A percentile compares a stretch with the other conserved stretches of the same genome.
phyloP scores from a whole-genome alignment of 345 rosid genomes.

The Hypericum androsaemum region DNA sequence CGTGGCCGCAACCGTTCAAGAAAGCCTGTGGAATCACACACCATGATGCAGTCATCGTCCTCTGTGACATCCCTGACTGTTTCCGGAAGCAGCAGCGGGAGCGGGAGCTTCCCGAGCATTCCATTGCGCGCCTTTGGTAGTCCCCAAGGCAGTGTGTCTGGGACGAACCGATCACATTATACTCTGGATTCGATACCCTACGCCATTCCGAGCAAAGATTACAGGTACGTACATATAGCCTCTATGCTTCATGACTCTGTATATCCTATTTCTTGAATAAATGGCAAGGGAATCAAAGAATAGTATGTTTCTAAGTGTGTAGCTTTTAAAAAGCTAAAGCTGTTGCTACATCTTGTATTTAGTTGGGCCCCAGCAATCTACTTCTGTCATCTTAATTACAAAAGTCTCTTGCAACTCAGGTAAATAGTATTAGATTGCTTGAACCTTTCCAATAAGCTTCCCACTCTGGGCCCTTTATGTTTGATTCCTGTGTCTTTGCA shows the following conservation, averaged over 20 bases:
- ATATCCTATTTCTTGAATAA: no score
- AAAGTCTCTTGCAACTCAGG: no score
- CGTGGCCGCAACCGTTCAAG: slow-evolving; percentile 9
- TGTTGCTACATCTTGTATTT: no score
- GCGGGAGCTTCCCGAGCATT: slow-evolving; percentile 33
- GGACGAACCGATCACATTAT: slow-evolving; percentile 29
- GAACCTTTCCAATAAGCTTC: no score
- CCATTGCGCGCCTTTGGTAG: slow-evolving; percentile 25
- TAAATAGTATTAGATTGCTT: no score
- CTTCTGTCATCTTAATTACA: no score
- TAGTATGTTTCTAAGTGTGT: no score
- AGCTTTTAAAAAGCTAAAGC: no score
- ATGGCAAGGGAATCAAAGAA: no score
- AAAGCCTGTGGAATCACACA: slow-evolving; percentile 24
- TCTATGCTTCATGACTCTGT: background rate
- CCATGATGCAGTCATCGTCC: slow-evolving; percentile 37
- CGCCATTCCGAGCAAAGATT: slow-evolving; percentile 47
- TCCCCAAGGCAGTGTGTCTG: slow-evolving; percentile 28
- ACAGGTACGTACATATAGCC: slow-evolving; percentile 37
- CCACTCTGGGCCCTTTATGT: background rate
- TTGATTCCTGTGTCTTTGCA: slow-evolving; percentile 3
- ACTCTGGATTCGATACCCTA: slow-evolving; percentile 33
- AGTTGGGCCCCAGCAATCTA: no score
- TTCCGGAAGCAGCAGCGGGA: slow-evolving; percentile 24
- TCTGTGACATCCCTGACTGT: slow-evolving; percentile 32